A percentile compares a stretch with the other conserved stretches of the same genome.
phyloP scores from a whole-genome alignment of 345 rosid genomes.

The Acer campestre region DNA sequence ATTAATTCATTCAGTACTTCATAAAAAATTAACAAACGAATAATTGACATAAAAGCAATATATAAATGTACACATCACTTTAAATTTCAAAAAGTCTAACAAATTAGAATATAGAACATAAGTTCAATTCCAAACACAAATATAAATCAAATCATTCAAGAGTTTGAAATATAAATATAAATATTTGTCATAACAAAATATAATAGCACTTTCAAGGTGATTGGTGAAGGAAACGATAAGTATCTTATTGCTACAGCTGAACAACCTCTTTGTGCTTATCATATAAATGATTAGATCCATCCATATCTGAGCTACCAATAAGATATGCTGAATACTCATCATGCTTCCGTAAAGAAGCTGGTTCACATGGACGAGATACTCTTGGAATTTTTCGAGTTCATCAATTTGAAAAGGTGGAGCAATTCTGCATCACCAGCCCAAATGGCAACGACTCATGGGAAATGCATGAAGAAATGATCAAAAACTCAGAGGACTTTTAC shows the following conservation, averaged over 20 bases:
- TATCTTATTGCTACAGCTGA: conserved; percentile 98
- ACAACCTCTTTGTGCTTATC: conserved; percentile 93
- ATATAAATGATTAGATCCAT: conserved; percentile 91
- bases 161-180: too few species aligned
- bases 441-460: conserved; percentile 84
- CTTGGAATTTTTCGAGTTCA: too few species aligned
- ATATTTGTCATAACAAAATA: too few species aligned
- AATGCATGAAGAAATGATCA: conserved; percentile 92
- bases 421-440: conserved; percentile 89
- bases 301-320: conserved; percentile 76
- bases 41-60: too few species aligned
- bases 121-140: too few species aligned
- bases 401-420: conserved; percentile 98
- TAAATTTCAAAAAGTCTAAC: too few species aligned
- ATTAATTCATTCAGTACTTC: too few species aligned
- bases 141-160: too few species aligned
- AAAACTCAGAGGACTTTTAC: conserved; percentile 89
- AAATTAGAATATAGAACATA: too few species aligned
- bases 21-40: too few species aligned
- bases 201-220: conserved; percentile 75
- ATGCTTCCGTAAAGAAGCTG: conserved; percentile 98
- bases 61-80: too few species aligned
- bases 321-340: conserved; percentile 97
- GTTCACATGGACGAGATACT: conserved; percentile 97
- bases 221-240: conserved; percentile 93